Base-by-base conservation (phyloP, 2,329 filamentous ascomycete genomes). In the Monosporascus sp. region DNA sequence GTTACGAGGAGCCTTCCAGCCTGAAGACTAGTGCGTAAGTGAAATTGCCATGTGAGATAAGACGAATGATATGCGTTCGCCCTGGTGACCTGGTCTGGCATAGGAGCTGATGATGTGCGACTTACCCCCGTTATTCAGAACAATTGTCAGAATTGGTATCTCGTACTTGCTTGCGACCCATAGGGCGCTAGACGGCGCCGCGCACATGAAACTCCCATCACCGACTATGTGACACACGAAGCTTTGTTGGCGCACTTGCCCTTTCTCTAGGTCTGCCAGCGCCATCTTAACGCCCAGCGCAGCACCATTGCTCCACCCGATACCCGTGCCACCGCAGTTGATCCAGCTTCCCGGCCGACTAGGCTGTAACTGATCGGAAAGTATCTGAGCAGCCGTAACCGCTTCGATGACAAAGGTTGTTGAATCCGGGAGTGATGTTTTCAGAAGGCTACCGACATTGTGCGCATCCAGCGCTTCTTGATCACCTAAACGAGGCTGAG, bases 321-420 rank as follows among this genome's bases (percentile, higher is more conserved):
- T 81, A 2, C 89, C 89, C 15, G 88, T 89, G 1, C 86, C 89
- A 1, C 89, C 89, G 65, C 88, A 92, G 67, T 91, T 92, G 62
- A 93, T 83, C 86, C 86, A 91, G 0, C 82, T 84, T 0, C 88
- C 87, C 0, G 89, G 88, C 0, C 83, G 64, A 0, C 78, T 84
- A 2, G 83, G 79, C 61, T 84, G 83, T 7, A 94, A 72, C 58
- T 91, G 88, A 59, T 94, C 87, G 25, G 82, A 78, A 1, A 91
- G 83, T 27, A 84, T 79, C 0, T 68, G 69, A 0, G 85, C 84
- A 53, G 88, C 83, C 0, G 89, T 94, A 1, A 94, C 89, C 0
- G 89, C 84, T 70, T 94, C 89, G 44, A 94, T 75, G 3, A 84
- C 85, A 73, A 82, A 93, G 54, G 93, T 88, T 0, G 88, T 88